Conservation (phyloP, 192 early-diverging fungal genomes). For the Phlyctochytrium bullatum region DNA sequence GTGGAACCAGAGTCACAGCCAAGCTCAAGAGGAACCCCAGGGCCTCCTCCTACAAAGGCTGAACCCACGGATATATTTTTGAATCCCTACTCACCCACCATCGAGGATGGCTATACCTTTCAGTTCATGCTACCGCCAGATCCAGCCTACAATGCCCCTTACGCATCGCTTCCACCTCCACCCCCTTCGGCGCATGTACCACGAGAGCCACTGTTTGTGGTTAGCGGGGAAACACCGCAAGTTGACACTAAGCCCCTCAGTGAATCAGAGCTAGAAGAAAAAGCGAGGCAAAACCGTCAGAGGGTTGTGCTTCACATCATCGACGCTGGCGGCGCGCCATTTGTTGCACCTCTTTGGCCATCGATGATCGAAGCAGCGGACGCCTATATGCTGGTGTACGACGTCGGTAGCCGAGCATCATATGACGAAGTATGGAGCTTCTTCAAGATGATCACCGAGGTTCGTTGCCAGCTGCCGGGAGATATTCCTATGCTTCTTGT, state of each 20-base stretch:
- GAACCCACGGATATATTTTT: neutral
- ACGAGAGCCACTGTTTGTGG: too few species aligned
- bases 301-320: conserved; percentile 30
- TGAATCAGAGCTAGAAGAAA: conserved; percentile 17
- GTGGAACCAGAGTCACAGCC: neutral
- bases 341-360: conserved; percentile 24
- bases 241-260: conserved; percentile 8
- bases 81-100: conserved; percentile 29
- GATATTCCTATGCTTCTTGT: conserved; percentile 33
- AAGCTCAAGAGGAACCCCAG: neutral
- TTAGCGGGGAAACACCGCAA: neutral
- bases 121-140: conserved; percentile 6
- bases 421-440: conserved; percentile 38
- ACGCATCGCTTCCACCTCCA: neutral
- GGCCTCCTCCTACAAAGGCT: neutral
- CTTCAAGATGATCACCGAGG: conserved; percentile 26
- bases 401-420: conserved; percentile 28
- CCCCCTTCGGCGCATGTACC: too few species aligned
- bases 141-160: neutral
- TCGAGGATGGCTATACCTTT: conserved; percentile 24
- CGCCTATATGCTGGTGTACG: conserved; percentile 43
- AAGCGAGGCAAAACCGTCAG: conserved; percentile 24
- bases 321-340: conserved; percentile 34
- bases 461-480: conserved; percentile 21
- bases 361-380: conserved; percentile 34